Conservation (phyloP, 345 rosid genomes). For the Eucalyptus pumila region DNA sequence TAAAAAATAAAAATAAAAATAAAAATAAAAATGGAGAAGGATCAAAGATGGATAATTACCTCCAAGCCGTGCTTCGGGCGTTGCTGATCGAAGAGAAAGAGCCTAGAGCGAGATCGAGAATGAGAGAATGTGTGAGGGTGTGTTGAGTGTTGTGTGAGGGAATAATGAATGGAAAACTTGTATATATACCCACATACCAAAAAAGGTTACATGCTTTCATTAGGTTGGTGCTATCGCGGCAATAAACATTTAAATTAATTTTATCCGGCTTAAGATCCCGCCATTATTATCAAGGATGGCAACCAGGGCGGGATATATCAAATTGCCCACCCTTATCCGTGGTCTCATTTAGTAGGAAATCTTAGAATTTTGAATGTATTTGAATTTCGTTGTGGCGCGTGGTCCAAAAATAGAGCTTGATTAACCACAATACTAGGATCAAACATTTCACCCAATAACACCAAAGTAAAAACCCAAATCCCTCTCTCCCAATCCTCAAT, state of each 20-base stretch:
- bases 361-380: neutral
- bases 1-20: too few relatives aligned
- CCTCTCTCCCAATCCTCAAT: neutral
- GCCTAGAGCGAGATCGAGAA: neutral
- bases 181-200: neutral
- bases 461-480: neutral
- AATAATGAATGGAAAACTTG: too few relatives aligned
- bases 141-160: neutral
- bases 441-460: neutral
- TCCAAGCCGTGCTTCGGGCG: neutral
- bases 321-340: neutral
- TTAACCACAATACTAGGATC: neutral
- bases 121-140: neutral
- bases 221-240: neutral
- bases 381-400: neutral
- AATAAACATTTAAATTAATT: neutral
- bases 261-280: neutral
- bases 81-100: neutral
- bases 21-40: neutral
- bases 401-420: neutral
- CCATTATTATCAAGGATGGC: neutral
- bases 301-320: fast-evolving
- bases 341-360: neutral
- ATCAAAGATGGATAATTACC: neutral
- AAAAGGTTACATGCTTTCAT: neutral